phyloP scores from a whole-genome alignment of 2,329 filamentous ascomycete genomes.

The Ophiocordyceps camponoti-saundersi region DNA sequence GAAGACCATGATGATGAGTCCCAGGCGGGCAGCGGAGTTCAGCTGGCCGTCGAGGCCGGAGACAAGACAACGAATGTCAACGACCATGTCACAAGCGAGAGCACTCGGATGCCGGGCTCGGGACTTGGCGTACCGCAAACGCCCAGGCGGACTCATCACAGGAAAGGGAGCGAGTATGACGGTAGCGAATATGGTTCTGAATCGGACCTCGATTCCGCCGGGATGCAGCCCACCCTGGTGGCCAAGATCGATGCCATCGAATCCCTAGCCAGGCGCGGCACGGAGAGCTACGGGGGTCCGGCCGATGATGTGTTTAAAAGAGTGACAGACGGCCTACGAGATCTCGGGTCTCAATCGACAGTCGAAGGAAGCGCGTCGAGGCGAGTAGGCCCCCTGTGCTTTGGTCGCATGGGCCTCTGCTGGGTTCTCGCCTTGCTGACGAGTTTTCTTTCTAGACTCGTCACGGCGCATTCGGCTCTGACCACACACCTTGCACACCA shows the following conservation, averaged over 20 bases:
- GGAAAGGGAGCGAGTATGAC: slow-evolving; percentile 44
- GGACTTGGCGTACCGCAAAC: slow-evolving; percentile 28
- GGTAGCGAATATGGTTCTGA: slow-evolving; percentile 61
- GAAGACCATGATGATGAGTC: slow-evolving; percentile 39
- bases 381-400: slow-evolving; percentile 19
- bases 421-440: slow-evolving; percentile 4
- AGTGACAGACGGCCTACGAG: slow-evolving; percentile 51
- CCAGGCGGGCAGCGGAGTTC: slow-evolving; percentile 19
- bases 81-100: slow-evolving; percentile 14
- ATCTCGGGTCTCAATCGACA: slow-evolving; percentile 55
- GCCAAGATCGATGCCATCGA: slow-evolving; percentile 58
- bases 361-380: slow-evolving; percentile 58
- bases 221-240: slow-evolving; percentile 48
- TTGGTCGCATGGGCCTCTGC: too few species aligned
- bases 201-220: slow-evolving; percentile 51
- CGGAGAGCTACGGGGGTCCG: slow-evolving; percentile 47
- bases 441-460: slow-evolving; percentile 34
- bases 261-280: slow-evolving; percentile 47
- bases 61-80: slow-evolving; percentile 4
- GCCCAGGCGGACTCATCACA: slow-evolving; percentile 28
- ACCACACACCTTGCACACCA: slow-evolving; percentile 62
- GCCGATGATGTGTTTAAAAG: slow-evolving; percentile 50
- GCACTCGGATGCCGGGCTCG: slow-evolving; percentile 13
- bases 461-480: slow-evolving; percentile 58
- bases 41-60: neutral